Evolutionary conservation across 495 filamentous ascomycete species (phyloP).

Genomic region (Talaromyces nanjingensis): DNA sequence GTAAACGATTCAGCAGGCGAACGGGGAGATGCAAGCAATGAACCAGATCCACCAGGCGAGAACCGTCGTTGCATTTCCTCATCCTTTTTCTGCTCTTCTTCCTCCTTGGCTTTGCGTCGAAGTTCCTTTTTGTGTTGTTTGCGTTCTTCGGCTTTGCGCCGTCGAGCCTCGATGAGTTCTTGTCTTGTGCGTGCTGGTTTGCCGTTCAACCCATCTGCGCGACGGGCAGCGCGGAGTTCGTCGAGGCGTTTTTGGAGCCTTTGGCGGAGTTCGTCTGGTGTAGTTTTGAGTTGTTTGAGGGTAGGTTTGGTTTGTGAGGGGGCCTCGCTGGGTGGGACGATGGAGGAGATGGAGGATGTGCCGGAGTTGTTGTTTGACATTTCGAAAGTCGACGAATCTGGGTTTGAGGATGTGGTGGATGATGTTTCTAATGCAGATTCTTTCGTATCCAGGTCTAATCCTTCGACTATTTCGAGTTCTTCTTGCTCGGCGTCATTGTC

Average conservation of each 20-base stretch:
- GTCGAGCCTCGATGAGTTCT: conserved; percentile 81
- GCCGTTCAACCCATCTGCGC: conserved; percentile 74
- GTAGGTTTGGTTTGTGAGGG: conserved; percentile 26
- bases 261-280: conserved; percentile 62
- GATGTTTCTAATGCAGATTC: conserved; percentile 32
- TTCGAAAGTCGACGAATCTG: conserved; percentile 61
- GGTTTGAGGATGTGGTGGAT: conserved; percentile 44
- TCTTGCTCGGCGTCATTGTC: conserved; percentile 25
- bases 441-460: conserved; percentile 32
- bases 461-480: conserved; percentile 37
- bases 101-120: conserved; percentile 63
- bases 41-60: conserved; percentile 45
- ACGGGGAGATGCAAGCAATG: conserved; percentile 49
- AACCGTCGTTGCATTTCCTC: conserved; percentile 56
- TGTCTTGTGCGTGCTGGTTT: conserved; percentile 73
- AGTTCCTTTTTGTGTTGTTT: conserved; percentile 82
- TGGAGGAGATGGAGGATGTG: conserved; percentile 66
- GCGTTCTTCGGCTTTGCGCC: conserved; percentile 77
- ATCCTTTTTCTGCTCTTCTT: conserved; percentile 62
- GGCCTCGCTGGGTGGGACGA: conserved; percentile 48
- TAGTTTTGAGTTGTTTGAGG: conserved; percentile 40
- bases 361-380: conserved; percentile 50
- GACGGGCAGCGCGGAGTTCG: conserved; percentile 69
- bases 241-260: conserved; percentile 76
- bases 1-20: conserved; percentile 37